Evolutionary conservation across 371 early-diverging fungal species (phyloP), one percentile per base, ranked within the genome.

Genomic region (Mortierella sp.): DNA sequence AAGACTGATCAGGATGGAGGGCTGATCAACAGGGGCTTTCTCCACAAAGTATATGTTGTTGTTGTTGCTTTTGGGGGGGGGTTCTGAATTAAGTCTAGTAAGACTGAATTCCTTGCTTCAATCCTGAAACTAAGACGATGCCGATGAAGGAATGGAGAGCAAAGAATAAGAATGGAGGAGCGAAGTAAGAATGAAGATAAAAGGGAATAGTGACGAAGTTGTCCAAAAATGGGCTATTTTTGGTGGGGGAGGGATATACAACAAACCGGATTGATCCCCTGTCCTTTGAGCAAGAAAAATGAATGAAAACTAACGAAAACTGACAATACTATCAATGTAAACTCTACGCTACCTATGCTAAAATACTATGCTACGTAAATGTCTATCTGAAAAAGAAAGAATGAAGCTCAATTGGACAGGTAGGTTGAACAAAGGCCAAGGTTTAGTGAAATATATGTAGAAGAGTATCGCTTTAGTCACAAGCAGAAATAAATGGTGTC

Each of bases 211-310:
- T 33, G 61, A 43, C 41, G 61, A 22, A 57, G 15, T 4, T 57
- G n/a, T 19, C 19, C 28, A 28, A 48, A 43, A 47, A 45, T 33
- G n/a, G 38, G 2, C 36, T 7, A 40, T 41, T 63, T 63, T 47
- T 28, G 63, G 55, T 65, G 65, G 65, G 65, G 65, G 24, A 40
- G 22, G 28, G 28, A 28, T 28, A 1, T 28, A 28, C 28, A 28
- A 28, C 50, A 5, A 21, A 50, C 50, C 50, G 19, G 21, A 50
- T 58, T 58, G 66, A 41, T 43, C 28, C 58, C 43, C 16, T 41
- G 47, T 66, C 66, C 66, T 57, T 66, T 66, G 66, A 66, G 66
- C 40, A 57, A 66, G 24, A 28, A 55, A 55, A 21, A 52, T 19
- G 7, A 21, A 19, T 10, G 21, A 48, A 48, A 19, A 50, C 24